Base-by-base conservation (phyloP, 2,329 filamentous ascomycete genomes). In the Meredithiella fracta region DNA sequence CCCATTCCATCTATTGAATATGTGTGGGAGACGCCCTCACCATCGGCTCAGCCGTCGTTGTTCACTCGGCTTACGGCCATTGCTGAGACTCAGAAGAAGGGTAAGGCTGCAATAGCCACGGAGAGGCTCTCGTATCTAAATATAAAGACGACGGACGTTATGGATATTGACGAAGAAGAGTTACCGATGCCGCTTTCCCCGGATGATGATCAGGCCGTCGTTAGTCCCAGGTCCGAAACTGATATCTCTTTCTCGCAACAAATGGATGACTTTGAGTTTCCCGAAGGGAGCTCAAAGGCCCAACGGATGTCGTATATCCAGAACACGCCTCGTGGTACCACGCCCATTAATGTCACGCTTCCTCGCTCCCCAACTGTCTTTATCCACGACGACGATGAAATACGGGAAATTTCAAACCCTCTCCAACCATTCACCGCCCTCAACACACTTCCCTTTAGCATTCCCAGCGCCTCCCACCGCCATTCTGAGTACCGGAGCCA, bases 251-350 rank as follows among this genome's bases (percentile, higher is more conserved):
- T 37, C 31, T 52, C 50, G 7, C 25, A 17, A 17, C 34, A 15
- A 11, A 5, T 34, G 4, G 34, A 38, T 8, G 50, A 52, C 22
- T 38, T 29, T 14, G 29, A 52, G 11, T 17, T 29, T 9, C 50
- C 50, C 3, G 14, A 15, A 38, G 20, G n/a, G 9, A 22, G 22
- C 17, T 52, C 29, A 20, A 52, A 52, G n/a, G 50, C 31, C 17
- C n/a, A n/a, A 7, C 50, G 50, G 9, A 17, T 52, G n/a, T 52
- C 50, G 14, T 52, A 52, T 52, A 23, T 52, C 8, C 50, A 52
- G 9, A 38, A 52, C n/a, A 52, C 50, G 31, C 29, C 50, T 9
- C 50, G 50, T 37, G 50, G 50, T 14, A 52, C 29, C 9, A 52
- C 50, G 34, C 50, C 50, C 17, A 31, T 38, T 3, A 38, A 37